Base-by-base conservation (phyloP, 2,329 filamentous ascomycete genomes). In the Pseudogymnoascus verrucosus region DNA sequence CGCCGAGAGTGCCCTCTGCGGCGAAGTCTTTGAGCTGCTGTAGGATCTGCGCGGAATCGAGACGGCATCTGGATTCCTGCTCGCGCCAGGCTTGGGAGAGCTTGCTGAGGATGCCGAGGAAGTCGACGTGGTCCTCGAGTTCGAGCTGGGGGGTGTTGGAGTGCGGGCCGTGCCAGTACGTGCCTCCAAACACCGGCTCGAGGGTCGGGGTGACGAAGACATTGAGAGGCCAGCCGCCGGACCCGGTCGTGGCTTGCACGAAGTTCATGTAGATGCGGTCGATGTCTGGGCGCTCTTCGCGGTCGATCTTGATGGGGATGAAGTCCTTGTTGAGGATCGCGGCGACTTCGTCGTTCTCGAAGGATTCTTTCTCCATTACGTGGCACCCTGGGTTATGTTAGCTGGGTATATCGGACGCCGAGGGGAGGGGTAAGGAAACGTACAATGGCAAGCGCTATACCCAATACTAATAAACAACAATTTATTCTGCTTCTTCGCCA, bases 201-300 rank as follows among this genome's bases (percentile, higher is more conserved):
- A 98, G 82, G 69, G 96, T 88, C 0, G 95, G 92, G 0, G 95
- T 99, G 31, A 98, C 82, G 74, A 99, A 98, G n/a, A 96, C 88
- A 72, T 97, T 98, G 65, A 98, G 78, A 0, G 95, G 95, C 93
- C 95, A 98, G 40, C 95, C 95, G 8, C 92, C 93, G 1, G 85
- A 88, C 19, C 90, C 92, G 64, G 89, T 96, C 10, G 95, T 93
- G 1, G 93, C 93, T 74, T 97, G 92, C 42, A 96, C 89, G 75
- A 96, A 99, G 78, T 96, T 96, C 91, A 97, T 97, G 75, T 98
- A 98, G 68, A 98, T 93, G 66, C 90, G 87, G 73, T 99, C 95
- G 67, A 98, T 86, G 73, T 98, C 93, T 7, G 93, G 93, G 26
- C 93, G 87, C 76, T 96, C 91, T 76, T 99, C 95, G 65, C 93